Base-by-base conservation (phyloP, 257 asterid genomes). In the Verbena officinalis region DNA sequence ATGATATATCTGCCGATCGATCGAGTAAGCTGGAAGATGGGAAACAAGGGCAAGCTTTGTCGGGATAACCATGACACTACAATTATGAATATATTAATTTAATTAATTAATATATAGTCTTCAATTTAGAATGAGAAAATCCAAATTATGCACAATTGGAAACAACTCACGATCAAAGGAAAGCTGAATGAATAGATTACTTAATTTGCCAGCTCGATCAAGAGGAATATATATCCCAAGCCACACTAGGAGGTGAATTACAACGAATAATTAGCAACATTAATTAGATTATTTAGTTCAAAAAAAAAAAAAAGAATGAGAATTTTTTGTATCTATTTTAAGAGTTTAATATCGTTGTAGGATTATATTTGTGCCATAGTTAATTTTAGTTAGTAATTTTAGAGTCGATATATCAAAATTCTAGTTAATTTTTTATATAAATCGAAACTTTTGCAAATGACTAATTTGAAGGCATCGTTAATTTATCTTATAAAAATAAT, bases 21-120 rank as follows among this genome's bases (percentile, higher is more conserved):
- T 22, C 45, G 65, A 48, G 62, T 66, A 64, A 86, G 87, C 70
- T 82, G 75, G 89, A 69, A 73, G 74, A 84, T 70, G 65, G 78
- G 82, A 77, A 69, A 31, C 78, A 73, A 17, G 52, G 22, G 59
- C 71, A 53, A 38, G 11, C 38, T 62, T 56, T 77, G 82, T 77
- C 82, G 76, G 82, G 24, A 72, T 77, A 52, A 72, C 67, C 78
- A 49, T 76, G 70, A 62, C 89, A 80, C 27, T 59, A 50, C 55
- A 57, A 80, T 42, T 75, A 53, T 30, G 4, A 30, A n/a, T n/a
- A n/a, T n/a, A n/a, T n/a, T n/a, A 30, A 69, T 70, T 81, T 56
- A 75, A 59, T 57, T 27, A 19, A 42, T 17, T 44, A 67, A 49
- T 34, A 17, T 5, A 55, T 2, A 27, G 5, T 27, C 33, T 13